Evolutionary conservation across 1,284 basidiomycete species (phyloP), one percentile per base, ranked within the genome.

Genomic region (Fomitopsis palustris): DNA sequence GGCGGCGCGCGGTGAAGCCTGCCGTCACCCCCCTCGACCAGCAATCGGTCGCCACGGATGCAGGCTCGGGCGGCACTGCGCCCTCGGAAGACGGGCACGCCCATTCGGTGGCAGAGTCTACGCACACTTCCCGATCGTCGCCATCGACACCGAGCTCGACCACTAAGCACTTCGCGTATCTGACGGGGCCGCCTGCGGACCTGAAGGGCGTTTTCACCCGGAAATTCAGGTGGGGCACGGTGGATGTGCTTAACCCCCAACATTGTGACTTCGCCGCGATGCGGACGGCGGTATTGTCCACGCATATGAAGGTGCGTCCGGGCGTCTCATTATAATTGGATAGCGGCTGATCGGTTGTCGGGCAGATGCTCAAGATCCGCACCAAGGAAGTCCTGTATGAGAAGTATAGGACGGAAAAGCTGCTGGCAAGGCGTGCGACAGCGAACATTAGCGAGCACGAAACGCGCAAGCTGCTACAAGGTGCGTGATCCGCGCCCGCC

Each of bases 371-470:
- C 58, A 93, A 92, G 75, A 83, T 78, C 56, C 84, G 86, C 61
- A 92, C 91, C 45, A 88, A 86, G 66, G 90, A 93, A 69, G 89
- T 92, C 58, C 74, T 93, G 70, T 93, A 93, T 70, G 91, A 93
- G 75, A 87, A 84, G 67, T 93, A 84, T 73, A 80, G 91, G 67
- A 93, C 90, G 0, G 90, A 93, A 77, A 92, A 92, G 72, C 81
- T 93, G 58, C 82, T 93, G 19, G 90, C 89, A 31, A 81, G 90
- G 62, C 86, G 91, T 61, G 90, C 89, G 27, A 92, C 91, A 31
- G 79, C 81, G 65, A 83, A 86, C 63, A 90, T 92, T 66, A 84
- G 85, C 58, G 86, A 89, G 56, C 85, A 86, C 62, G 83, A 90
- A 69, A 79, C 85, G 62, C 81, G 85, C 67, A 81, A 84, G 64